Conservation (phyloP, 495 filamentous ascomycete species). For the Penicillium daleae region DNA sequence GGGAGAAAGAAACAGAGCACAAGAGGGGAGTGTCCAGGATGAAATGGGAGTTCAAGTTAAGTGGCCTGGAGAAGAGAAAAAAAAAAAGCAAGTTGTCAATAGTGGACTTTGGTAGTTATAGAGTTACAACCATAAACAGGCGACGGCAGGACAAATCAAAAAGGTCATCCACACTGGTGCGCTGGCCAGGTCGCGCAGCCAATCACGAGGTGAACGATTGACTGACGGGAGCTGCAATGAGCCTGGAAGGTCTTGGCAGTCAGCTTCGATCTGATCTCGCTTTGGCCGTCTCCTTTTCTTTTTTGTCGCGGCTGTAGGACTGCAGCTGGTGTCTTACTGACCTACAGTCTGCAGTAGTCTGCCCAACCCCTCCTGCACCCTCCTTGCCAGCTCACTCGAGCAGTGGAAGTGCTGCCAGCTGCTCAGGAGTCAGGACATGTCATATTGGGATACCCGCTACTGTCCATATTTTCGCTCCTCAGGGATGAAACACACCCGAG, state of each 20-base stretch:
- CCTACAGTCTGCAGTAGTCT: no score
- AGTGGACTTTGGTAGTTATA: background rate
- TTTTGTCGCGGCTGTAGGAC: background rate
- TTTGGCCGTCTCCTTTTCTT: background rate
- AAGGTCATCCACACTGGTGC: constrained; percentile 19
- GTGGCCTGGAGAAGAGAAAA: constrained; percentile 2
- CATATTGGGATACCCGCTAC: background rate
- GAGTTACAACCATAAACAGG: constrained; percentile 1
- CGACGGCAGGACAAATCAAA: constrained; percentile 20
- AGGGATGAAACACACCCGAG: constrained; percentile 18
- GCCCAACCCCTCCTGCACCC: background rate
- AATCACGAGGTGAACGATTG: constrained; percentile 21
- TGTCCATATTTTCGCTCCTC: background rate
- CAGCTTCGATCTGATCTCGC: constrained; percentile 1
- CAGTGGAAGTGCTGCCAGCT: background rate
- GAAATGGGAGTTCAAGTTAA: background rate
- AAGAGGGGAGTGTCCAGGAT: background rate
- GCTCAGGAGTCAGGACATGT: background rate
- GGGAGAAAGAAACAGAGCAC: background rate
- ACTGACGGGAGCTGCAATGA: constrained; percentile 19
- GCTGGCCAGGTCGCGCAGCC: constrained; percentile 21
- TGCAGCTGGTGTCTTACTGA: no score
- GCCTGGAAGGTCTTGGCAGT: constrained; percentile 26
- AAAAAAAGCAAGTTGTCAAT: constrained; percentile 1
- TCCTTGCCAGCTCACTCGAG: background rate